Percentiles rank a stretch among this genome's conserved stretches.
phyloP scores from a whole-genome alignment of 1,139 yeast genomes.

The Blastobotrys elegans region DNA sequence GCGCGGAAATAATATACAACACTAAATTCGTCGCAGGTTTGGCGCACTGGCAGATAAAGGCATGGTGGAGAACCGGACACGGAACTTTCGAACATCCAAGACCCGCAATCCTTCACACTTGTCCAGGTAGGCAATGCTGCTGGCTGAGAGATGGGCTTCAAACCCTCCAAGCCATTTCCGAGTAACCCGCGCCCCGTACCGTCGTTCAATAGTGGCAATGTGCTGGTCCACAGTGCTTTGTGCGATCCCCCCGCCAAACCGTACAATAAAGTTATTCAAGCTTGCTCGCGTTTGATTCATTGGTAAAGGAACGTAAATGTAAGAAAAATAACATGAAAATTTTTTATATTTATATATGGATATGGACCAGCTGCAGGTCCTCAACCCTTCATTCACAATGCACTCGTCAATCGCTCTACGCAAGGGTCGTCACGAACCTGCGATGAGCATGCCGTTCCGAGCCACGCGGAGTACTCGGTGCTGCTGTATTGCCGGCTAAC shows the following conservation, averaged over 20 bases:
- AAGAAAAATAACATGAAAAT: no score
- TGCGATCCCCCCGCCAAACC: constrained; percentile 1
- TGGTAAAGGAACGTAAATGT: no score
- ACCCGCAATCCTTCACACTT: background rate
- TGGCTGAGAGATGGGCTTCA: background rate
- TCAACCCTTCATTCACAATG: no score
- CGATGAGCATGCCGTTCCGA: background rate
- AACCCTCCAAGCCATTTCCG: constrained; percentile 8
- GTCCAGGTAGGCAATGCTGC: background rate
- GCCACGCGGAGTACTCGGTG: constrained; percentile 4
- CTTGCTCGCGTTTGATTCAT: background rate
- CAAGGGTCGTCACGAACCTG: background rate
- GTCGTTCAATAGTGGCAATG: background rate
- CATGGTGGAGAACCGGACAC: background rate
- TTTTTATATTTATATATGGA: no score
- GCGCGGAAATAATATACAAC: background rate
- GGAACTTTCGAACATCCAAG: background rate
- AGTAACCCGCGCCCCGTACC: background rate
- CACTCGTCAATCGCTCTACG: constrained; percentile 1
- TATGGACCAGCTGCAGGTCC: no score
- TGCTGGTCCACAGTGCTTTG: background rate
- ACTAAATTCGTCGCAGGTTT: background rate
- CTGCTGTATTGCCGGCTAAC: background rate
- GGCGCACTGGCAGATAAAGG: background rate
- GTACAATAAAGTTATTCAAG: background rate